Evolutionary conservation across 129 eudicot genomes (phyloP), one percentile per base, ranked within the genome.

Genomic region (Logfia minima): DNA sequence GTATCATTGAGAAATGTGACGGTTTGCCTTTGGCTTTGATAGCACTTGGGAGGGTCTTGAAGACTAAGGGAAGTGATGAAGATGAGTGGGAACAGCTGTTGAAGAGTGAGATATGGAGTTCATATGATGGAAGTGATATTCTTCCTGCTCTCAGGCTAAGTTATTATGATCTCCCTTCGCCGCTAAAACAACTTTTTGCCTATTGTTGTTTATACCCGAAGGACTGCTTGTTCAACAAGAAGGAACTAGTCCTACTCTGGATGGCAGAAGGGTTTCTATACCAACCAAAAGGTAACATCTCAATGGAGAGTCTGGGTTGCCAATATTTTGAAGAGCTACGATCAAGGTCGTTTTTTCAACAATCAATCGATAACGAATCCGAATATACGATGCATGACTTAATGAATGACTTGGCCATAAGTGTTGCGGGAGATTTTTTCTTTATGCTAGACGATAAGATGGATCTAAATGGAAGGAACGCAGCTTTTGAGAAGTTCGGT

Each of bases 51-150:
- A 63, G 68, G 39, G 39, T 63, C n/a, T 63, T 63, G 8, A 63
- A 28, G 39, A 63, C 21, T 5, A 63, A 63, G 8, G 21, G 18
- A 63, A 63, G 13, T 26, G 8, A 26, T 23, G 39, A 63, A 14
- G 68, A 10, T 13, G 39, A 63, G 13, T 63, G 68, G 68, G 9
- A 28, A 8, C 9, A 63, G 8, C 4, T 63, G 39, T 14, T 63
- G 68, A 63, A 63, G 4, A 28, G 68, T 17, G 39, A 63, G 18
- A 63, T 63, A 63, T 63, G 68, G 68, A 63, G 5, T 63, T 63
- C 8, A 26, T 3, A 10, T 14, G 68, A 26, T 5, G n/a, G 0
- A 63, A 63, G 68, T 28, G 39, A 28, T 5, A 26, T 63, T 63
- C 39, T 63, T 13, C 68, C 68, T 0, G 39, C 68, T 28, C 39